Conservation (phyloP, 1,284 basidiomycete species). For the Cutaneotrichosporon arboriforme region DNA sequence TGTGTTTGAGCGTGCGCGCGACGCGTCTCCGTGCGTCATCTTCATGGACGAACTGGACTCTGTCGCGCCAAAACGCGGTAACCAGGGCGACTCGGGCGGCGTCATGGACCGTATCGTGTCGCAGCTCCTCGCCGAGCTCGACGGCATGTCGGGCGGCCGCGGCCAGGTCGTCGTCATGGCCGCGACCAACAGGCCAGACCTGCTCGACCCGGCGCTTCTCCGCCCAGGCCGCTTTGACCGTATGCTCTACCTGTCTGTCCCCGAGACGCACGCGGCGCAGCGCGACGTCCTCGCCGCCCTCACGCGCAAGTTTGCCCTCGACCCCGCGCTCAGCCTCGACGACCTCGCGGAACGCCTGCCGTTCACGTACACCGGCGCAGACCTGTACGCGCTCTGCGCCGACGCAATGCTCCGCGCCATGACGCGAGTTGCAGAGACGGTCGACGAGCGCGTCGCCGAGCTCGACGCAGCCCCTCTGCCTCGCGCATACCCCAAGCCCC, state of each 20-base stretch:
- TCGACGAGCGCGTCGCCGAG: conserved; percentile 68
- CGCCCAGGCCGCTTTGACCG: conserved; percentile 95
- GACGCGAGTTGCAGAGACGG: conserved; percentile 73
- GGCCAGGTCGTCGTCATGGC: conserved; percentile 87
- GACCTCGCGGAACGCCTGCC: conserved; percentile 71
- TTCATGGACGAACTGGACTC: conserved; percentile 99
- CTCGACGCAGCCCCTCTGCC: conserved; percentile 22
- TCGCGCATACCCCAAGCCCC: conserved; percentile 61
- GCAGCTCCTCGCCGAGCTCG: conserved; percentile 89
- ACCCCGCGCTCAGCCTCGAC: conserved; percentile 62
- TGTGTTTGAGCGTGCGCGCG: conserved; percentile 84
- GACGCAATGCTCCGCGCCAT: conserved; percentile 96
- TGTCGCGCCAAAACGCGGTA: conserved; percentile 90
- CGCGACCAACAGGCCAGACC: conserved; percentile 93
- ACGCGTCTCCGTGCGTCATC: conserved; percentile 85
- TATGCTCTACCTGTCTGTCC: conserved; percentile 93
- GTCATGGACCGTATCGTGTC: conserved; percentile 98
- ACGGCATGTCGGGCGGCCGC: conserved; percentile 69
- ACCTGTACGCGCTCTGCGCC: conserved; percentile 95
- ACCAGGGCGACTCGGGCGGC: conserved; percentile 89
- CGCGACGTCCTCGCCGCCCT: conserved; percentile 81
- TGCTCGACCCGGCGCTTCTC: conserved; percentile 86
- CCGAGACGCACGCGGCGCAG: conserved; percentile 79
- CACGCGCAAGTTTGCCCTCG: conserved; percentile 85
- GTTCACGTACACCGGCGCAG: conserved; percentile 93